These are phyloP conservation scores for Zea luxurians DNA, from an alignment of 176 grass and related monocot genomes.

Conservation along the genomic window DNA sequence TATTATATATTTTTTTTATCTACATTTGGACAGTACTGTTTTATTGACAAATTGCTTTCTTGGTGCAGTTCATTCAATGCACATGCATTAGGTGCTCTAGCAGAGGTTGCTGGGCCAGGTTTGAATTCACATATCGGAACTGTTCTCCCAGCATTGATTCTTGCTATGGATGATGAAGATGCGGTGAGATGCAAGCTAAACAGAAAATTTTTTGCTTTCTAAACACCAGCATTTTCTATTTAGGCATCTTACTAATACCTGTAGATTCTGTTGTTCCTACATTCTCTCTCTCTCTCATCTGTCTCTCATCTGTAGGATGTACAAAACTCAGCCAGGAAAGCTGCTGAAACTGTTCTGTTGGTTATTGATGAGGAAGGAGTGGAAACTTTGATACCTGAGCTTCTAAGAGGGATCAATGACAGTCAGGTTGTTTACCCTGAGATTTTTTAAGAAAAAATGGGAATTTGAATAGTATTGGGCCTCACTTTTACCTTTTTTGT, in stretches of 20 bases:
- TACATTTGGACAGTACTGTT: constrained; percentile 15
- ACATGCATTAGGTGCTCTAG: constrained; percentile 94
- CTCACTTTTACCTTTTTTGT: constrained; percentile 1
- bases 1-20: constrained; percentile 25
- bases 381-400: constrained; percentile 76
- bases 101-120: constrained; percentile 91
- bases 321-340: constrained; percentile 74
- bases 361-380: constrained; percentile 93
- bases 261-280: constrained; percentile 4
- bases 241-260: constrained; percentile 20
- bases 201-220: not conserved
- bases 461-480: constrained; percentile 12
- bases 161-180: constrained; percentile 79
- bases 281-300: constrained; percentile 5
- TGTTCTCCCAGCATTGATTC: constrained; percentile 76
- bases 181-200: constrained; percentile 48
- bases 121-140: constrained; percentile 92
- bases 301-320: constrained; percentile 64
- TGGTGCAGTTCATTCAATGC: constrained; percentile 86
- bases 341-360: constrained; percentile 85
- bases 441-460: constrained; percentile 1
- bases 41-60: constrained; percentile 44
- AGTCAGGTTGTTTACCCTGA: constrained; percentile 63
- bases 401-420: constrained; percentile 80
- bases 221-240: not conserved